Base-by-base conservation (phyloP, 2,329 filamentous ascomycete genomes). In the Fusarium sp. region DNA sequence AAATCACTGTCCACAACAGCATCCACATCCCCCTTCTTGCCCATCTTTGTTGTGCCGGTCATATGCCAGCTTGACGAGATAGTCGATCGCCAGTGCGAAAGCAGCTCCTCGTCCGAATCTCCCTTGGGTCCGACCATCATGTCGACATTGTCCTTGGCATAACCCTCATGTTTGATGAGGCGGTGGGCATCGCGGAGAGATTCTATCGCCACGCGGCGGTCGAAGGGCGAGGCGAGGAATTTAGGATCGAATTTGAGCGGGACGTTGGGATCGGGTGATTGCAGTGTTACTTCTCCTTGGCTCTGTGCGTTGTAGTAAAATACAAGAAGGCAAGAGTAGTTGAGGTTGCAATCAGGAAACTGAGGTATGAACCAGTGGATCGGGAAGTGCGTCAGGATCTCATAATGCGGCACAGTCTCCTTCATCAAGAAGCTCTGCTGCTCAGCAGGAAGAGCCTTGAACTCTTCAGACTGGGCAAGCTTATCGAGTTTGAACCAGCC, bases 31-130 rank as follows among this genome's bases (percentile, higher is more conserved):
- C 73, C 79, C 0, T 56, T 39, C 62, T 76, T 81, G 0, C 87
- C 87, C 87, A 90, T 90, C 72, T 83, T 84, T 8, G 80, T 81
- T 0, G 87, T 90, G 0, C 85, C 84, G 1, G 80, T 85, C 82
- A 83, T 87, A 73, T 85, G 86, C 83, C 82, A 88, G 56, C 78
- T 84, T 4, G 81, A 84, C 30, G 74, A 78, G 19, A 80, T 76
- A 23, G 75, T 82, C 27, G 81, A 74, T 52, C 75, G 77, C 81
- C 81, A 87, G 67, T 81, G 78, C 4, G 67, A 75, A 10, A 82
- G 72, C 14, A 90, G 77, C 58, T 88, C 85, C 50, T 86, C 85
- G 27, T 88, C 86, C 0, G 80, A 81, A 1, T 82, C 80, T 14
- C 81, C 81, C 15, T 78, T 70, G 0, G 87, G 85, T 2, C 75